These are phyloP conservation scores for Claviceps arundinis DNA, from an alignment of 2,329 filamentous ascomycete species.

Conservation along the genomic window DNA sequence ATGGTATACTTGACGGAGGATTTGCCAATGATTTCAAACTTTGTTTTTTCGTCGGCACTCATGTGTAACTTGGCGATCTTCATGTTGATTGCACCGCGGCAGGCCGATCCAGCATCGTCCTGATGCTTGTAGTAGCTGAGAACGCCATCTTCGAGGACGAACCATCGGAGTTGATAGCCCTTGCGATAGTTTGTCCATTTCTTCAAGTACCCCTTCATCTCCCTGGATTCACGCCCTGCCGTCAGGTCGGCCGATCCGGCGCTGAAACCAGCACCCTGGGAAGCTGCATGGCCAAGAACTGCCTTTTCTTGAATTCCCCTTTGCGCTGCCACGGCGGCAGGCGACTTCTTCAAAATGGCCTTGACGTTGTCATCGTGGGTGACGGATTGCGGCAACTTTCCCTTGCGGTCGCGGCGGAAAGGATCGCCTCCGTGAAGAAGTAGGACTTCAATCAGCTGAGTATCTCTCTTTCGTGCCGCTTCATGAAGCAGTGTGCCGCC, in stretches of 20 bases:
- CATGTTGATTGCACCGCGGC: slow-evolving; percentile 97
- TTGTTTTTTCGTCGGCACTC: slow-evolving; percentile 93
- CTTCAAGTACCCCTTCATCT: slow-evolving; percentile 98
- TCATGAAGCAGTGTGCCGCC: slow-evolving; percentile 93
- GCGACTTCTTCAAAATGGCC: slow-evolving; percentile 83
- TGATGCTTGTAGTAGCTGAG: slow-evolving; percentile 99
- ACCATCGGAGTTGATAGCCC: slow-evolving; percentile 94
- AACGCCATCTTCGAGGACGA: slow-evolving; percentile 93
- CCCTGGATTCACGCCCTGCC: slow-evolving; percentile 73
- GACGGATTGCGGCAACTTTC: slow-evolving; percentile 88
- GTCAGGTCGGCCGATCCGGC: slow-evolving; percentile 44
- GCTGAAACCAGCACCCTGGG: slow-evolving; percentile 36
- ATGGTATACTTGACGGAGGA: slow-evolving; percentile 97
- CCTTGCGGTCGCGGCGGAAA: slow-evolving; percentile 86
- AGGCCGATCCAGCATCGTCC: slow-evolving; percentile 90
- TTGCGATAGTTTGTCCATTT: slow-evolving; percentile 99
- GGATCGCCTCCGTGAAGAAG: slow-evolving; percentile 91
- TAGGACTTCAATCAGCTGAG: slow-evolving; percentile 75
- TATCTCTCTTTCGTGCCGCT: slow-evolving; percentile 77
- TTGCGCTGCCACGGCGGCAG: slow-evolving; percentile 86
- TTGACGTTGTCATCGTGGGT: slow-evolving; percentile 88
- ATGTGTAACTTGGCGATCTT: slow-evolving; percentile 88
- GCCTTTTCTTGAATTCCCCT: slow-evolving; percentile 94
- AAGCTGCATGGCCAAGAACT: slow-evolving; percentile 63
- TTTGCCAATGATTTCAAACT: slow-evolving; percentile 95